phyloP scores from a whole-genome alignment of 1,284 basidiomycete species.

The Phaffia rhodozyma region DNA sequence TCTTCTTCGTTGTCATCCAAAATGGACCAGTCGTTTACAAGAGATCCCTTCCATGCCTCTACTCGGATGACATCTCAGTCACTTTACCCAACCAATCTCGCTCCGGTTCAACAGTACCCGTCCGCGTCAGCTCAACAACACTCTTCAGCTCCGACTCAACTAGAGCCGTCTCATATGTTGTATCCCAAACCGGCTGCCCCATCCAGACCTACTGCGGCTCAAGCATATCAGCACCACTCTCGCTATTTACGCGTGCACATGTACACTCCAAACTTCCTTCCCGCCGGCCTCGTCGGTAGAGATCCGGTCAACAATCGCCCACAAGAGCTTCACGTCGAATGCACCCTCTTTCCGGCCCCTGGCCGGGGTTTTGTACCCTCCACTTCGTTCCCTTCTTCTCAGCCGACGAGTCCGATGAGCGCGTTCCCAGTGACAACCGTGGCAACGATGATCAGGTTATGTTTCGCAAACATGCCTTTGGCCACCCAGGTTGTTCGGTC shows the following conservation, averaged over 20 bases:
- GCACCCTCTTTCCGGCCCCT: slow-evolving; percentile 8
- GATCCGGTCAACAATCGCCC: neutral
- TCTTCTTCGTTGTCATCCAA: neutral
- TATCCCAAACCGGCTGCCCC: neutral
- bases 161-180: neutral
- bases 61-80: neutral
- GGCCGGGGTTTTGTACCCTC: neutral
- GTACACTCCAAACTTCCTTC: slow-evolving; percentile 1
- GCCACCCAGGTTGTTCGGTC: slow-evolving; percentile 1
- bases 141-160: neutral
- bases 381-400: neutral
- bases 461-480: slow-evolving; percentile 3
- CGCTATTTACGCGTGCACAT: slow-evolving; percentile 5
- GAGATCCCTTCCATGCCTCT: neutral
- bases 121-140: neutral
- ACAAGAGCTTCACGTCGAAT: slow-evolving; percentile 9
- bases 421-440: neutral
- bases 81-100: neutral
- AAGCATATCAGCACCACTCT: slow-evolving; percentile 4
- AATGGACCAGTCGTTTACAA: too few species aligned
- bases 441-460: slow-evolving; percentile 8
- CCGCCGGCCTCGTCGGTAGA: neutral
- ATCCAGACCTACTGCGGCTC: neutral
- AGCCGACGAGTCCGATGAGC: neutral
- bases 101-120: neutral